These are phyloP conservation scores for Eucalyptus curtisii DNA, from an alignment of 345 rosid genomes.

Conservation along the genomic window DNA sequence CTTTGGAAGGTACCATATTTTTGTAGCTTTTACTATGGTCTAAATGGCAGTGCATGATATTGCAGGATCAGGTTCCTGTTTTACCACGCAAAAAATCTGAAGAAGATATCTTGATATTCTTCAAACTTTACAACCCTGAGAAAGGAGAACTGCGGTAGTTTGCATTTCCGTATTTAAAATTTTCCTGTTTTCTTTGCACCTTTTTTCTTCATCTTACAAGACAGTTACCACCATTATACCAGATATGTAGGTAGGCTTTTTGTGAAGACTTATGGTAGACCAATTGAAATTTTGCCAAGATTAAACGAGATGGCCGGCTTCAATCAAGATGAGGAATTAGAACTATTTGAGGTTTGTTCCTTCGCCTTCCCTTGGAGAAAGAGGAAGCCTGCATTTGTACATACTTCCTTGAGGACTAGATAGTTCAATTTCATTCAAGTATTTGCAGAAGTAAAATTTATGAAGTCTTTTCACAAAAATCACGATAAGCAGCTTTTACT, in stretches of 20 bases:
- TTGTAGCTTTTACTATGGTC: neutral
- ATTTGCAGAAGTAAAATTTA: neutral
- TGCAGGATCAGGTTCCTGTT: slow-evolving; percentile 23
- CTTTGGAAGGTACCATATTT: neutral
- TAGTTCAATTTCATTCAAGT: neutral
- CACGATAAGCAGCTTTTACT: neutral
- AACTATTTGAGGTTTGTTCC: slow-evolving; percentile 53
- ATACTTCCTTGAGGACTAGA: neutral
- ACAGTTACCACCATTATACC: slow-evolving; percentile 2
- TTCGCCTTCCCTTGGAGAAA: neutral
- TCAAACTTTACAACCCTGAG: slow-evolving; percentile 30
- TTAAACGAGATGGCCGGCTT: slow-evolving; percentile 38
- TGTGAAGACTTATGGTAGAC: slow-evolving; percentile 24
- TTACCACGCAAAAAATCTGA: slow-evolving; percentile 8
- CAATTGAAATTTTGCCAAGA: slow-evolving; percentile 19
- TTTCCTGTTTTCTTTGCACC: neutral
- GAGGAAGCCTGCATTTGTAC: neutral
- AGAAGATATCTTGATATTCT: slow-evolving; percentile 35
- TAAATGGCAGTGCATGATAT: neutral
- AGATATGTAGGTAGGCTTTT: slow-evolving; percentile 34
- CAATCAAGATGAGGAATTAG: slow-evolving; percentile 23
- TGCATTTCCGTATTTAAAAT: neutral
- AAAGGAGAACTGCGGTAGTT: slow-evolving; percentile 27
- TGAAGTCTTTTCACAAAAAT: neutral
- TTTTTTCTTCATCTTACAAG: neutral